Evolutionary conservation across 2,329 filamentous ascomycete genomes (phyloP).

Genomic region (Kalmusia sp.): DNA sequence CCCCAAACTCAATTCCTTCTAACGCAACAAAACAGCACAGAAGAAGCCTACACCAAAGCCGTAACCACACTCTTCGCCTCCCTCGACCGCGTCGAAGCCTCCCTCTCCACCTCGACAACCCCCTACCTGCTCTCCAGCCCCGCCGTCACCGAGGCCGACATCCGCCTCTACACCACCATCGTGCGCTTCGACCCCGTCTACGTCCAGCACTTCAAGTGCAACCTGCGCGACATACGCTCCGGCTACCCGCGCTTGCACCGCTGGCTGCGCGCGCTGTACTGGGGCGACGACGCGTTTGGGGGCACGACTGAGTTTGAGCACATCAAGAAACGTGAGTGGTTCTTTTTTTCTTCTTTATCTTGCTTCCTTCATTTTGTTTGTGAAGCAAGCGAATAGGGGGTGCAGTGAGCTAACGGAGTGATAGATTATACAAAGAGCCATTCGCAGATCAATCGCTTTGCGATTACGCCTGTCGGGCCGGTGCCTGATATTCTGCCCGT

Average conservation of each 20-base stretch:
- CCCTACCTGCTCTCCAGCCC: conserved; percentile 56
- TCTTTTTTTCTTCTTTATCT: background rate
- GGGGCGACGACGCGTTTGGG: conserved; percentile 78
- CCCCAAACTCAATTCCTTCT: background rate
- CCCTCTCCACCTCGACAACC: conserved; percentile 50
- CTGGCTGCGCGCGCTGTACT: conserved; percentile 87
- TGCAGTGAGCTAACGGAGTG: background rate
- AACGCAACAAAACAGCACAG: conserved; percentile 35
- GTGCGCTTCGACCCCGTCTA: conserved; percentile 65
- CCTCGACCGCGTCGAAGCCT: conserved; percentile 55
- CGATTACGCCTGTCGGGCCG: conserved; percentile 86
- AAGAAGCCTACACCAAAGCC: conserved; percentile 58
- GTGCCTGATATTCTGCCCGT: conserved; percentile 79
- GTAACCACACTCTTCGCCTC: conserved; percentile 56
- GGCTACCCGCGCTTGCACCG: conserved; percentile 82
- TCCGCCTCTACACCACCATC: conserved; percentile 66
- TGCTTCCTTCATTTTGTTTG: background rate
- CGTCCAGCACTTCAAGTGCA: conserved; percentile 74
- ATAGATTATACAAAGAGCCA: conserved; percentile 69
- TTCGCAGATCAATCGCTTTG: conserved; percentile 68
- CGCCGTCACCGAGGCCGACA: conserved; percentile 56
- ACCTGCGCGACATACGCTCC: conserved; percentile 81
- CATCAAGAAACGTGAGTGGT: conserved; percentile 72
- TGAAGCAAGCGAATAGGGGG: background rate
- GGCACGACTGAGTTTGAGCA: conserved; percentile 92